These are phyloP conservation scores for Dioszegia hungarica DNA, from an alignment of 768 basidiomycete genomes.

Conservation along the genomic window DNA sequence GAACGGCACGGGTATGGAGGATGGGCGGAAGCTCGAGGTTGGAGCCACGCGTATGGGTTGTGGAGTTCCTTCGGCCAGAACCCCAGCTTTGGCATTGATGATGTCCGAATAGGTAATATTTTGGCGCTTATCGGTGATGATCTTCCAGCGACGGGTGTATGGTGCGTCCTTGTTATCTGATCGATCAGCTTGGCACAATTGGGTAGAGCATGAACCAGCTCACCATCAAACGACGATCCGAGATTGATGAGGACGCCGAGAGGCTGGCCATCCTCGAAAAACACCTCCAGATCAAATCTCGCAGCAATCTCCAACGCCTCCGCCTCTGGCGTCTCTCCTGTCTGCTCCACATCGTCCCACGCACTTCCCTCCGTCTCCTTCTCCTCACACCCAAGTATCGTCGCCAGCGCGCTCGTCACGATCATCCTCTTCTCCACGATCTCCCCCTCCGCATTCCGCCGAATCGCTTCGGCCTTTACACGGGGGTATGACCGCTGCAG, in stretches of 20 bases:
- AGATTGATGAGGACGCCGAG: slow-evolving; percentile 40
- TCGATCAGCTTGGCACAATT: not conserved
- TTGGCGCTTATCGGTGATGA: slow-evolving; percentile 43
- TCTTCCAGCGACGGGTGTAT: slow-evolving; percentile 35
- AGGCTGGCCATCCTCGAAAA: slow-evolving; percentile 18
- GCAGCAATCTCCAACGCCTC: slow-evolving; percentile 36
- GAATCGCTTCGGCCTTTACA: slow-evolving; percentile 20
- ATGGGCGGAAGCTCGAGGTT: slow-evolving; percentile 11
- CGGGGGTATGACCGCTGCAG: slow-evolving; percentile 52
- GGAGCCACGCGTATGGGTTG: not conserved
- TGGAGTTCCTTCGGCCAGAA: slow-evolving; percentile 20
- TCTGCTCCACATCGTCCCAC: slow-evolving; percentile 31
- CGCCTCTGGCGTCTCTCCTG: slow-evolving; percentile 9
- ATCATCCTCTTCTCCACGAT: slow-evolving; percentile 41
- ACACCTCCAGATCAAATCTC: slow-evolving; percentile 29
- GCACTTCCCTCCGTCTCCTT: slow-evolving; percentile 41
- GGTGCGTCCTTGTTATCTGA: slow-evolving; percentile 33
- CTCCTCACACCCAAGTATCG: slow-evolving; percentile 49
- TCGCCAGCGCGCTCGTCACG: slow-evolving; percentile 39
- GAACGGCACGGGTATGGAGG: too few species aligned
- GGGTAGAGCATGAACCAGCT: not conserved
- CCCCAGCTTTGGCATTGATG: slow-evolving; percentile 44
- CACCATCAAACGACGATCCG: slow-evolving; percentile 35
- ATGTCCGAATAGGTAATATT: slow-evolving; percentile 33
- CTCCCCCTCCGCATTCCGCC: slow-evolving; percentile 55